Evolutionary conservation across 805 yeast genomes (phyloP), one percentile per base, ranked within the genome.

Genomic region (Candida sithepensis): DNA sequence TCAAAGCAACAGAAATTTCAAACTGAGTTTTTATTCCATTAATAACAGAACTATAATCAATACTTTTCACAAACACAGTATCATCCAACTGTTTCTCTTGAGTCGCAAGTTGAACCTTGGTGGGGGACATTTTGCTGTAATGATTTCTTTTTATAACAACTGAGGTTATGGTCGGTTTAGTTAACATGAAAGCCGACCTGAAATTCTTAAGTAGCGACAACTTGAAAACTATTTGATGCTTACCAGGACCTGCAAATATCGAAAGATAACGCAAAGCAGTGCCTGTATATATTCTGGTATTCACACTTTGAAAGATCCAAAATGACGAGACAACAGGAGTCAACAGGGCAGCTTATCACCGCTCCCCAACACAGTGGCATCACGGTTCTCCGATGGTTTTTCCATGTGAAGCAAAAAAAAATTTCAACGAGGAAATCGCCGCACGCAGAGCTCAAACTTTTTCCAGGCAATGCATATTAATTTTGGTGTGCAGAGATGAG

Each of bases 31-130:
- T 20, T 21, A 14, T 20, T 16, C 52, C 48, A 21, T 52, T 43
- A 12, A 64, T 30, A 6, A 45, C 19, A 1, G 58, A 53, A 1
- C 32, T 20, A 37, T 51, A 57, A 16, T 45, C 41, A 7, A 90
- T 71, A 41, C 81, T 79, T 39, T 78, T 71, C 19, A 88, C 77
- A 45, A 72, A 63, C 6, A 77, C 79, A 18, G 66, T 60, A 50
- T 75, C 77, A 2, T 45, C 57, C n/a, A 48, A 44, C 14, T n/a
- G 23, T 14, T 21, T 26, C 18, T 14, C 18, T 33, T 16, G 20
- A 20, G 16, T 9, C 24, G 22, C 13, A 24, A 36, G 38, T n/a
- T 18, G 16, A 13, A 14, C 14, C 20, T 30, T 43, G 8, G 23
- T 32, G 22, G 41, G 42, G 28, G 46, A 38, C 38, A 37, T 38